Percentiles rank a stretch among this genome's conserved stretches.
phyloP scores from a whole-genome alignment of 2,329 filamentous ascomycete species.

The Penicillium sclerotiorum region DNA sequence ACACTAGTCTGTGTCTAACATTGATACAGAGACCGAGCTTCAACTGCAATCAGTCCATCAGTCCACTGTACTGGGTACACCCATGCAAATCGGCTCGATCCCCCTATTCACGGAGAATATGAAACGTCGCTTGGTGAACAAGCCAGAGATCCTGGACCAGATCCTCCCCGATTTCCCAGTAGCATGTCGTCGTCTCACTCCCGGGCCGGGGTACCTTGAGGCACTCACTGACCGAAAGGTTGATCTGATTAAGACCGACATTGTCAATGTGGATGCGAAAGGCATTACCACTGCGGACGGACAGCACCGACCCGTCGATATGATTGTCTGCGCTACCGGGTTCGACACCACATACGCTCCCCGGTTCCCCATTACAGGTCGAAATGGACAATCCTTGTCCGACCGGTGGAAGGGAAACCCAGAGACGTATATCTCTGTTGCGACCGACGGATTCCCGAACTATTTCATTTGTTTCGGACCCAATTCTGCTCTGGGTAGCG shows the following conservation, averaged over 20 bases:
- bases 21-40: slow-evolving; percentile 31
- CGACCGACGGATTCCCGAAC: slow-evolving; percentile 38
- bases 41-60: slow-evolving; percentile 37
- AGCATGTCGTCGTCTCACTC: slow-evolving; percentile 49
- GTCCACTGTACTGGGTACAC: slow-evolving; percentile 30
- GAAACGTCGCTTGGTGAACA: slow-evolving; percentile 36
- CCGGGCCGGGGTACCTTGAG: slow-evolving; percentile 58
- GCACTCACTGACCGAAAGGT: slow-evolving; percentile 64
- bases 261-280: slow-evolving; percentile 44
- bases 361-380: slow-evolving; percentile 38
- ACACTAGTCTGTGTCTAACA: not conserved
- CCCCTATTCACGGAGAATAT: slow-evolving; percentile 34
- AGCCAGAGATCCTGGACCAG: slow-evolving; percentile 37
- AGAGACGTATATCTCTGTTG: slow-evolving; percentile 40
- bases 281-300: slow-evolving; percentile 41
- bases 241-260: slow-evolving; percentile 58
- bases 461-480: slow-evolving; percentile 40
- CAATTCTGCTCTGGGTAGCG: slow-evolving; percentile 36
- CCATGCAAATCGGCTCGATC: slow-evolving; percentile 29
- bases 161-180: slow-evolving; percentile 46
- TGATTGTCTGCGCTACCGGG: slow-evolving; percentile 43
- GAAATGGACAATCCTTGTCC: slow-evolving; percentile 28
- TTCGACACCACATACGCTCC: slow-evolving; percentile 41
- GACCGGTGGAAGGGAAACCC: slow-evolving; percentile 36
- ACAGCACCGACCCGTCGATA: slow-evolving; percentile 35